Conservation (phyloP, 208 protist genomes). For the Crithidia sp. region DNA sequence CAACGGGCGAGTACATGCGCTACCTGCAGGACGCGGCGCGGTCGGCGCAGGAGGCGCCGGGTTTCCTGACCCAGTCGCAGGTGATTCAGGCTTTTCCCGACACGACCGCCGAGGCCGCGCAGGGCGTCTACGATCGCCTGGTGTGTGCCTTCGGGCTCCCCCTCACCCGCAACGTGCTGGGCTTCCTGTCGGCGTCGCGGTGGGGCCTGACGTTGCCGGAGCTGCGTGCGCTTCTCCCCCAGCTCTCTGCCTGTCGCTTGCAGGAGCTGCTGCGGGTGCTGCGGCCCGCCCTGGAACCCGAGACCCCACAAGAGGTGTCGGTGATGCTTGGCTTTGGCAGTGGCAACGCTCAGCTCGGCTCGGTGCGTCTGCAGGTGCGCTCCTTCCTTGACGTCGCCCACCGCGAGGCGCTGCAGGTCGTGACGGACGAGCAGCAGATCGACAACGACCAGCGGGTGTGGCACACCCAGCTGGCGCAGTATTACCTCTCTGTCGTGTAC, state of each 20-base stretch:
- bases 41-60: constrained; percentile 55
- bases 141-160: constrained; percentile 44
- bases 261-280: constrained; percentile 79
- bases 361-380: constrained; percentile 46
- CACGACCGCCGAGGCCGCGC: constrained; percentile 54
- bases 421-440: constrained; percentile 29
- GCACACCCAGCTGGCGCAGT: constrained; percentile 56
- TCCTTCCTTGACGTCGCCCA: constrained; percentile 48
- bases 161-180: constrained; percentile 51
- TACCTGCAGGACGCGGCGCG: constrained; percentile 70
- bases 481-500: constrained; percentile 58
- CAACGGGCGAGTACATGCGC: constrained; percentile 55
- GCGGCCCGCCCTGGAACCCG: constrained; percentile 52
- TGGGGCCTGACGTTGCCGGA: constrained; percentile 72
- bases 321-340: constrained; percentile 27
- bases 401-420: constrained; percentile 17
- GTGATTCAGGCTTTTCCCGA: constrained; percentile 58
- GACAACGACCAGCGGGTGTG: constrained; percentile 59
- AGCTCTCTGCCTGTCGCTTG: constrained; percentile 50
- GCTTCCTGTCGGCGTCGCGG: constrained; percentile 55
- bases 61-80: constrained; percentile 47
- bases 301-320: constrained; percentile 11
- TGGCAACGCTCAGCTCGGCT: constrained; percentile 49
- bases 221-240: constrained; percentile 58
- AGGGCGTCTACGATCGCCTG: constrained; percentile 52